Base-by-base conservation (phyloP, 2,329 filamentous ascomycete species). In the Botryotinia convoluta region DNA sequence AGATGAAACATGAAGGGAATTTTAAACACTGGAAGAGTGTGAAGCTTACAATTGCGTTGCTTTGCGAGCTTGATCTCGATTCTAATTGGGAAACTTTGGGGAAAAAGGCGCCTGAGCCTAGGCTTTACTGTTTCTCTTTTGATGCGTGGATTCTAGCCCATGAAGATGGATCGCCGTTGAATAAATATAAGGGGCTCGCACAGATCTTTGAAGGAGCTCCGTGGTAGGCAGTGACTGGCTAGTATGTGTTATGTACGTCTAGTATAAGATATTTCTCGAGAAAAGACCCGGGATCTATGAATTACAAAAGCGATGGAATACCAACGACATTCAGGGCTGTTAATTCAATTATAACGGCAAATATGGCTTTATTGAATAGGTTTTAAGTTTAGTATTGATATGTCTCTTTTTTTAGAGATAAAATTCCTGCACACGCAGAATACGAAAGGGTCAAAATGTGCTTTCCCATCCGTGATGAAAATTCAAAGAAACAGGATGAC, bases 291-390 rank as follows among this genome's bases (percentile, higher is more conserved):
- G 6, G 6, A 1, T 29, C 5, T 29, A 4, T 29, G n/a, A 57
- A 29, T 7, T 9, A 29, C 7, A 3, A 29, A 18, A 9, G n/a
- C 3, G n/a, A 57, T 2, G n/a, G n/a, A 7, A 18, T 32, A 18
- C 3, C 6, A 1, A 57, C 18, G n/a, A 18, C n/a, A 1, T 0
- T 3, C 2, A 9, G 14, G 7, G 51, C n/a, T 18, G 16, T 57
- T 29, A 18, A 7, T 2, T 57, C 7, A 18, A n/a, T 57, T 18
- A 9, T 29, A 2, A 8, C 6, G 5, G 51, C 3, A 4, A 9
- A 57, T 29, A 18, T 18, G n/a, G 51, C 1, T 32, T 54, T 18
- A 3, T 29, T 18, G 14, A 29, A 29, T 18, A 57, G 16, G 51
- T 4, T 57, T 8, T 57, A 32, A 57, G 14, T 57, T 32, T 29